Evolutionary conservation across 208 protist genomes (phyloP).

Genomic region (Angomonas ambiguus): DNA sequence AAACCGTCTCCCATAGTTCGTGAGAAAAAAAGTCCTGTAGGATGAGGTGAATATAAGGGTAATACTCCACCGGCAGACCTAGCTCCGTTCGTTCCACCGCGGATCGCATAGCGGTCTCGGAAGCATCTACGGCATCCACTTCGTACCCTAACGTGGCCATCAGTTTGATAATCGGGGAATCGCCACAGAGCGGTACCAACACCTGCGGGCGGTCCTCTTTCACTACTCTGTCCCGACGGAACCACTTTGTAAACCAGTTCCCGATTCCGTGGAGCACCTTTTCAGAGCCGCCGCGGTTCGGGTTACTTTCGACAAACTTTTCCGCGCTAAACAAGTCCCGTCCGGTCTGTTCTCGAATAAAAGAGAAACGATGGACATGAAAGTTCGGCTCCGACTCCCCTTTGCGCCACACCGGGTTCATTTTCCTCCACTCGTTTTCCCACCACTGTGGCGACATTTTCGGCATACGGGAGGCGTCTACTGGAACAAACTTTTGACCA

Average conservation of each 20-base stretch:
- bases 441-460: slow-evolving; percentile 77
- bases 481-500: slow-evolving; percentile 55
- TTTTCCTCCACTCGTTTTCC: slow-evolving; percentile 89
- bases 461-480: slow-evolving; percentile 60
- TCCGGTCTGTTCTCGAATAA: slow-evolving; percentile 60
- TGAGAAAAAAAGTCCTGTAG: slow-evolving; percentile 75
- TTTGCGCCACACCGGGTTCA: slow-evolving; percentile 69
- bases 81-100: slow-evolving; percentile 60
- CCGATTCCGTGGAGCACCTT: background rate
- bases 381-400: slow-evolving; percentile 62
- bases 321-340: slow-evolving; percentile 61
- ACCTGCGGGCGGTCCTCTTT: slow-evolving; percentile 25
- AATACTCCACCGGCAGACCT: slow-evolving; percentile 32
- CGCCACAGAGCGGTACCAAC: slow-evolving; percentile 85
- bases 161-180: slow-evolving; percentile 75
- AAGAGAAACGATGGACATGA: slow-evolving; percentile 58
- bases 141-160: slow-evolving; percentile 69
- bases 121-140: slow-evolving; percentile 79
- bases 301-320: slow-evolving; percentile 34
- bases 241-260: background rate
- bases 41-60: slow-evolving; percentile 56
- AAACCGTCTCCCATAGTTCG: slow-evolving; percentile 65
- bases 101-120: slow-evolving; percentile 70
- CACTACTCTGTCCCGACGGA: background rate
- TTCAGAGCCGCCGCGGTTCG: slow-evolving; percentile 2